Evolutionary conservation across 768 basidiomycete genomes (phyloP), one percentile per base, ranked within the genome.

Genomic region (Amanita pallidorosea): DNA sequence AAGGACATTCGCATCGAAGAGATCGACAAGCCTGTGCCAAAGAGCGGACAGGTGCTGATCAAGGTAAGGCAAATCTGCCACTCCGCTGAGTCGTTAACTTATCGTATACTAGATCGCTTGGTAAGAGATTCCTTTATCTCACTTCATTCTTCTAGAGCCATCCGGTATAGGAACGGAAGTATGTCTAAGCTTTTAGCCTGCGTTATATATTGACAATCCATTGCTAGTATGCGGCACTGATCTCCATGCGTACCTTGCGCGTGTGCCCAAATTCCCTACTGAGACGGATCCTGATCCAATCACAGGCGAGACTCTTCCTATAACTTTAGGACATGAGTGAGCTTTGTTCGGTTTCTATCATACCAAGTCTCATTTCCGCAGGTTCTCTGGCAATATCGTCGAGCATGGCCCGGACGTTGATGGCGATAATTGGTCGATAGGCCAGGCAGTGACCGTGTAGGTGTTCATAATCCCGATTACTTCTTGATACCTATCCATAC

Each of bases 311-410:
- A 65, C 57, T 2, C 56, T 70, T 2, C 74, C 75, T 0, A 58
- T 72, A 11, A 70, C 66, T 4, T 60, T 76, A 33, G 74, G 74
- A 0, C 75, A 77, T 53, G 74, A 75, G 71, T 74, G 45, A 18
- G 63, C 56, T 45, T 6, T 25, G 44, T 12, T 17, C 20, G 15
- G 1, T 22, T 40, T 13, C 36, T 8, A 40, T 17, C 20, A 12
- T 17, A n/a, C 9, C 18, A 13, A 23, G 23, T 15, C 15, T 47
- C 31, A 45, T 11, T 15, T 40, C 38, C 17, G 47, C 47, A 69
- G 67, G 48, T 65, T 68, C 42, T 63, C 67, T 22, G 68, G 68
- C 1, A 67, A 65, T 18, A 64, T 70, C 33, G 61, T 62, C 12
- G 65, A 59, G 6, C 47, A 69, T 12, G 71, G 70, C 3, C 46